Evolutionary conservation across 768 basidiomycete genomes (phyloP).

Genomic region (Pilatotrama ljubarskyi): DNA sequence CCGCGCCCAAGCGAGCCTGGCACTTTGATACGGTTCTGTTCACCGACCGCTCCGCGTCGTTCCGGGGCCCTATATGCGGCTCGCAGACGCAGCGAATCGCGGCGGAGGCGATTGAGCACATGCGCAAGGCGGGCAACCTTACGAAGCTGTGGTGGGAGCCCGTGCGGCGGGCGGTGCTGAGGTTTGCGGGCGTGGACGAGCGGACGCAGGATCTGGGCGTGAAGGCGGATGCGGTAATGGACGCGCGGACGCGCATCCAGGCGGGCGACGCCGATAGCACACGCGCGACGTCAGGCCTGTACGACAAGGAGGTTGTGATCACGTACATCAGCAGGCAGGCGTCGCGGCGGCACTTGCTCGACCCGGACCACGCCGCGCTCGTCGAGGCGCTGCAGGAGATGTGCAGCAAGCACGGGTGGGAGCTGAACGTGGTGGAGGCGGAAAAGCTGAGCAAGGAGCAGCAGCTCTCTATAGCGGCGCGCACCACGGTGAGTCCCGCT

Average conservation of each 20-base stretch:
- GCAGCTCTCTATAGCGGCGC: constrained; percentile 63
- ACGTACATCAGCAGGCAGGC: constrained; percentile 74
- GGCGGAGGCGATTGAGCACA: constrained; percentile 61
- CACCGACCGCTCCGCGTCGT: constrained; percentile 75
- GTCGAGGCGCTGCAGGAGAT: constrained; percentile 55
- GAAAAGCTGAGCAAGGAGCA: constrained; percentile 74
- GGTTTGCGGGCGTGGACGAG: constrained; percentile 57
- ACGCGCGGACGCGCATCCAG: constrained; percentile 9
- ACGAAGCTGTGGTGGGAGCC: constrained; percentile 77
- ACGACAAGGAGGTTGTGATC: constrained; percentile 51
- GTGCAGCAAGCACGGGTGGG: constrained; percentile 49
- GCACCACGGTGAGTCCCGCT: constrained; percentile 61
- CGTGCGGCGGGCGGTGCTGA: constrained; percentile 62
- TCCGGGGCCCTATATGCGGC: constrained; percentile 65
- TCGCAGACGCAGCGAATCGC: constrained; percentile 69
- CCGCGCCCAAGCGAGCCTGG: constrained; percentile 47
- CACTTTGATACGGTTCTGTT: constrained; percentile 70
- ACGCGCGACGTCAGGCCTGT: constrained; percentile 23
- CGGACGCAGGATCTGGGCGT: constrained; percentile 33
- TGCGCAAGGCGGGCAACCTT: constrained; percentile 37
- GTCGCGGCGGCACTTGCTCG: constrained; percentile 52
- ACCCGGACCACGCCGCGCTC: constrained; percentile 55
- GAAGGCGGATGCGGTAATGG: constrained; percentile 17
- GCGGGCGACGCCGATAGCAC: constrained; percentile 13
- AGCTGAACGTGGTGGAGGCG: constrained; percentile 58